A percentile compares a stretch with the other conserved stretches of the same genome.
Evolutionary conservation across 1,284 basidiomycete genomes (phyloP).

Genomic region (Neolentinus lepideus): DNA sequence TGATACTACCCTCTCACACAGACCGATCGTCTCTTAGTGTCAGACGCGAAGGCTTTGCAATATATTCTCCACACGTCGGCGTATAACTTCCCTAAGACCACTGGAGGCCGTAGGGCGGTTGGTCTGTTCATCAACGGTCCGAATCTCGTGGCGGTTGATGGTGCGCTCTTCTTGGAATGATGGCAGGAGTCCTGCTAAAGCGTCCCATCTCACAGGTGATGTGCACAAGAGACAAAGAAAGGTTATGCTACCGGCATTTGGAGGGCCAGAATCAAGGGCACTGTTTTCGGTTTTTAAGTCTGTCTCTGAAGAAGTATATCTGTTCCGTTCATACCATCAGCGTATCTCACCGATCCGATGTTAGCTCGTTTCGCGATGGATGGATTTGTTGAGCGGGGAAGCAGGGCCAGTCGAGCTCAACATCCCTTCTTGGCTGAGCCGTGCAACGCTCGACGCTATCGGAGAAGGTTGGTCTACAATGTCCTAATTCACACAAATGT

Average conservation of each 20-base stretch:
- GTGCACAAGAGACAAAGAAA: constrained; percentile 12
- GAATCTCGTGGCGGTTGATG: neutral
- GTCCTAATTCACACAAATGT: no score
- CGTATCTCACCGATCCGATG: constrained; percentile 4
- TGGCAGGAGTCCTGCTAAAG: neutral
- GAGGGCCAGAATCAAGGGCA: constrained; percentile 34
- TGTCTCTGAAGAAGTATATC: constrained; percentile 34
- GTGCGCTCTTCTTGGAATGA: neutral
- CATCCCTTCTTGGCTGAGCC: constrained; percentile 21
- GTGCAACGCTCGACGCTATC: constrained; percentile 24
- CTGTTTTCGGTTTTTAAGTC: constrained; percentile 42
- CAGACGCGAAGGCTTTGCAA: neutral
- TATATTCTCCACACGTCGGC: neutral
- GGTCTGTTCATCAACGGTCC: neutral
- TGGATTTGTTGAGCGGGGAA: constrained; percentile 12
- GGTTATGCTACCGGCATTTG: constrained; percentile 15
- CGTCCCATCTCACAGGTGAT: constrained; percentile 17
- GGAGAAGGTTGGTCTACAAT: no score
- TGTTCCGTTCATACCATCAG: neutral
- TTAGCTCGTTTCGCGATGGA: constrained; percentile 7
- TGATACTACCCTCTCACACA: neutral
- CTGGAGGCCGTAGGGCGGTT: constrained; percentile 11
- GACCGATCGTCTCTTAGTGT: neutral
- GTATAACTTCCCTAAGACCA: constrained; percentile 2
- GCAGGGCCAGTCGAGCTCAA: constrained; percentile 29